Evolutionary conservation across 164 flowering plant genomes (phyloP), one percentile per base, ranked within the genome.

Genomic region (Houttuynia cordata): DNA sequence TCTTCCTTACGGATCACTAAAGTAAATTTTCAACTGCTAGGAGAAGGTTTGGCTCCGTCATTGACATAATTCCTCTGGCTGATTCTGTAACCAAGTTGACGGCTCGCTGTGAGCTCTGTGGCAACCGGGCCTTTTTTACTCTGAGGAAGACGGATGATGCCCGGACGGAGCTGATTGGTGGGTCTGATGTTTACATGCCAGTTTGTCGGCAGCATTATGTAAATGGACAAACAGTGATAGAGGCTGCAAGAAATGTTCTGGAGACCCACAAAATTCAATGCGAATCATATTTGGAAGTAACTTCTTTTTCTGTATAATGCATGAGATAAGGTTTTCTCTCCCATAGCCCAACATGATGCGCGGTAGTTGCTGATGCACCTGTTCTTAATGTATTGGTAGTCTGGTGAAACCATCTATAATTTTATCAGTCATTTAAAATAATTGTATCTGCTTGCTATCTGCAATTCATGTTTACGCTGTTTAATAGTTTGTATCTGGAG

Each of bases 181-280:
- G 98, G 9, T 80, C 94, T 58, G 96, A 86, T 73, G 75, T 82
- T 3, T 93, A 93, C 73, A 93, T 90, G 97, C 97, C 96, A 24
- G 97, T 93, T 4, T 93, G 98, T 49, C 82, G 98, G 45, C 87
- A 78, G 58, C 98, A 93, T 70, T 88, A 86, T 67, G 80, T 82
- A 51, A 78, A 65, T 66, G 86, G 87, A 1, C 89, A 81, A 77
- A 78, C 66, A 3, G 77, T 71, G 49, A 67, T 76, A 24, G 82
- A 74, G 72, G 81, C 84, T 69, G 69, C 83, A 18, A 77, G 76
- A 62, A 71, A 3, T 49, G 74, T 76, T 21, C 39, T 71, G 14
- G 79, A 73, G 52, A 56, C 71, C 58, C 62, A 47, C 10, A 73
- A 62, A 41, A 55, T 66, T 59, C 58, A 62, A 25, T 51, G 56